A percentile compares a stretch with the other conserved stretches of the same genome.
Conservation (phyloP, 1,139 yeast genomes). For the Yamadazyma jaroonii region DNA sequence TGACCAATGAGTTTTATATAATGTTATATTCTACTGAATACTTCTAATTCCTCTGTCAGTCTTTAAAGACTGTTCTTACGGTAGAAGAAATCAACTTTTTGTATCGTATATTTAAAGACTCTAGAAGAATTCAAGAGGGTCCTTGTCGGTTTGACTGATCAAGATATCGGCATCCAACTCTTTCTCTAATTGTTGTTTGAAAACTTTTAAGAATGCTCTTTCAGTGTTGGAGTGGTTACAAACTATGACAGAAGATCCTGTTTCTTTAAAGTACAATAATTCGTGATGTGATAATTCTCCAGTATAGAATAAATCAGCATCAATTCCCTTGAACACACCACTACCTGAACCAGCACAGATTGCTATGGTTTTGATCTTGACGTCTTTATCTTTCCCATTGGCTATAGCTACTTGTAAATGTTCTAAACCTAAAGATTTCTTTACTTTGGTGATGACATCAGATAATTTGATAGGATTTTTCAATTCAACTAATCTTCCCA, state of each 20-base stretch:
- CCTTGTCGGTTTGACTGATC: conserved; percentile 52
- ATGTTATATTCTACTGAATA: background rate
- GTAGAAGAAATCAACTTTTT: background rate
- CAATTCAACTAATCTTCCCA: conserved; percentile 73
- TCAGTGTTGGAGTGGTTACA: conserved; percentile 94
- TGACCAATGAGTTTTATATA: background rate
- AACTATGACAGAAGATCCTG: conserved; percentile 69
- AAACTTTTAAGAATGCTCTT: conserved; percentile 64
- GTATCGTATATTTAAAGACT: conserved; percentile 17
- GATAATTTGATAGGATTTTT: conserved; percentile 39
- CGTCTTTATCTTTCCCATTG: conserved; percentile 25
- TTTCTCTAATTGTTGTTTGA: conserved; percentile 47
- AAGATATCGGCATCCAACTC: conserved; percentile 48
- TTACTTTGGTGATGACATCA: conserved; percentile 52
- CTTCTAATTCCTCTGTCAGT: background rate
- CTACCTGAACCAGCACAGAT: conserved; percentile 97
- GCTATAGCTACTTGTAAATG: conserved; percentile 65
- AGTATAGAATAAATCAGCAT: conserved; percentile 78
- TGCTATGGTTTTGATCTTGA: conserved; percentile 56
- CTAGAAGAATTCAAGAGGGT: conserved; percentile 44
- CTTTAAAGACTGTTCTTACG: background rate
- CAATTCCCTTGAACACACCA: conserved; percentile 55
- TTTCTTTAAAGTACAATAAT: conserved; percentile 65
- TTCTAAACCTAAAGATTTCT: conserved; percentile 48
- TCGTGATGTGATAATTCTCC: conserved; percentile 97